Evolutionary conservation across 1,284 basidiomycete species (phyloP), one percentile per base, ranked within the genome.

Genomic region (Ganoderma sinense): DNA sequence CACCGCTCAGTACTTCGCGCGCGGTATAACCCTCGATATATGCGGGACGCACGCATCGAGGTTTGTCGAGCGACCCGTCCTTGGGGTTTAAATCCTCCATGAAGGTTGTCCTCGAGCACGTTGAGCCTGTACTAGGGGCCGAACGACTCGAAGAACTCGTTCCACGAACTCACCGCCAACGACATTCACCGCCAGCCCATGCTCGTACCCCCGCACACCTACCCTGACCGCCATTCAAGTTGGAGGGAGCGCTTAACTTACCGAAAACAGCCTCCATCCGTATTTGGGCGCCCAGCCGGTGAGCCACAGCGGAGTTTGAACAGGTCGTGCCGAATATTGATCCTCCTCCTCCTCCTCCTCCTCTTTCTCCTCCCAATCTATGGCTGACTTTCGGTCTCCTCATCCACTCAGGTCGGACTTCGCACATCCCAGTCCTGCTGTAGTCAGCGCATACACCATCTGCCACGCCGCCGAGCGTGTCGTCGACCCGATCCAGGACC

Each of bases 121-220:
- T 98, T 96, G 40, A 99, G 86, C 75, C 97, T 89, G 83, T 97
- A 99, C 69, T 97, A 87, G 14, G 98, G 98, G 0, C 97, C 97
- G 80, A 97, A 99, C 91, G 97, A 99, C 80, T 99, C 97, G 79
- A 98, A 95, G 81, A 97, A 98, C 76, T 97, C 93, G 81, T 95
- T 98, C 90, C 95, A 98, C 0, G 97, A n/a, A n/a, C n/a, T n/a
- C n/a, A n/a, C n/a, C n/a, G n/a, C n/a, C n/a, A n/a, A n/a, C n/a
- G n/a, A n/a, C n/a, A n/a, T n/a, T n/a, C n/a, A n/a, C n/a, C n/a
- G n/a, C n/a, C n/a, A n/a, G n/a, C n/a, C n/a, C n/a, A n/a, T n/a
- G n/a, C n/a, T n/a, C n/a, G n/a, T n/a, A n/a, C n/a, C n/a, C n/a
- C n/a, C n/a, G n/a, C n/a, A n/a, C n/a, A n/a, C n/a, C n/a, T n/a